These are phyloP conservation scores for Paracoccidioides lutzii DNA, from an alignment of 2,329 filamentous ascomycete species.

Conservation along the genomic window DNA sequence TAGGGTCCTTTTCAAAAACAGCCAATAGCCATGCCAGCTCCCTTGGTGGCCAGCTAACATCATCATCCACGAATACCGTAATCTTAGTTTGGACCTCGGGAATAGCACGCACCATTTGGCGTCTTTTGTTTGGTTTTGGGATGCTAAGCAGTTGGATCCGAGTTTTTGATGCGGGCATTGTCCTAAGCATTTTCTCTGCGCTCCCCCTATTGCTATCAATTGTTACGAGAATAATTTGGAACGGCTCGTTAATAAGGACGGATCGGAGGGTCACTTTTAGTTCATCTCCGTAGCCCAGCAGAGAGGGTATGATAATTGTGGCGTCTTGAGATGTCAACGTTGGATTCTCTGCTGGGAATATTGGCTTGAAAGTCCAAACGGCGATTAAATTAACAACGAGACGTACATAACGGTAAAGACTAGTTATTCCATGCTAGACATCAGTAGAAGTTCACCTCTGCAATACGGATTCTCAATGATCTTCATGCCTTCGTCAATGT, in stretches of 20 bases:
- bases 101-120: slow-evolving; percentile 84
- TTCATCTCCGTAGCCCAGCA: slow-evolving; percentile 75
- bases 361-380: slow-evolving; percentile 77
- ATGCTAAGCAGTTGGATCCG: slow-evolving; percentile 64
- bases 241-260: slow-evolving; percentile 42
- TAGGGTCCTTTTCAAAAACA: slow-evolving; percentile 65
- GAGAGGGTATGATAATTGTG: slow-evolving; percentile 85
- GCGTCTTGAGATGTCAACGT: slow-evolving; percentile 69
- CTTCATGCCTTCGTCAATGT: background rate
- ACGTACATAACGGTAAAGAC: slow-evolving; percentile 77
- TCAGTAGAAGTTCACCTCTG: background rate
- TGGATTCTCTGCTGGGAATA: slow-evolving; percentile 70
- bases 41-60: slow-evolving; percentile 81
- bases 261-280: slow-evolving; percentile 62
- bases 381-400: slow-evolving; percentile 73
- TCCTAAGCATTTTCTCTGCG: slow-evolving; percentile 48
- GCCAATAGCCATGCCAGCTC: slow-evolving; percentile 85
- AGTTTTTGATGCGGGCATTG: slow-evolving; percentile 45
- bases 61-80: slow-evolving; percentile 88
- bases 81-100: slow-evolving; percentile 72
- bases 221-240: slow-evolving; percentile 71
- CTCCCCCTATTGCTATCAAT: slow-evolving; percentile 64
- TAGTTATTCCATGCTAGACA: slow-evolving; percentile 26
- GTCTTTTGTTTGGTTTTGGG: slow-evolving; percentile 82
- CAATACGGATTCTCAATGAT: background rate